Conservation (phyloP, 306 rosid species). For the Dalbergia cochinchinensis region DNA sequence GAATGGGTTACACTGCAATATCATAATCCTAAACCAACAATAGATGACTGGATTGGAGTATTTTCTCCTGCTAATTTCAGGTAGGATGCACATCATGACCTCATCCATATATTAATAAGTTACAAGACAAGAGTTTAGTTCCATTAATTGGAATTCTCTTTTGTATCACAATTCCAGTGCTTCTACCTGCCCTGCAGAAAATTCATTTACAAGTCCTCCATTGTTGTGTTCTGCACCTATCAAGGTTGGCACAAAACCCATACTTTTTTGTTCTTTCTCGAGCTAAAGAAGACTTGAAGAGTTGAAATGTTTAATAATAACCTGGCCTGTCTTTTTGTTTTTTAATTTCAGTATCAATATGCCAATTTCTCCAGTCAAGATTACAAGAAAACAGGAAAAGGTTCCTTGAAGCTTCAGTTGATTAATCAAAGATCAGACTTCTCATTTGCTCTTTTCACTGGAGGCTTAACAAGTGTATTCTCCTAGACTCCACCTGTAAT, state of each 20-base stretch:
- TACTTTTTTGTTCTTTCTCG: not conserved
- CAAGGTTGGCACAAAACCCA: slow-evolving; percentile 62
- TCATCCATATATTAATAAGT: slow-evolving; percentile 13
- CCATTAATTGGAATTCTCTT: slow-evolving; percentile 38
- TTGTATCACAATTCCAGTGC: slow-evolving; percentile 62
- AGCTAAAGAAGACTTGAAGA: slow-evolving; percentile 20
- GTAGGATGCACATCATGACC: slow-evolving; percentile 49
- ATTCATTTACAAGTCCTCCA: slow-evolving; percentile 57
- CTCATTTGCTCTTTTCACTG: slow-evolving; percentile 82
- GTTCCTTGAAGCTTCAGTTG: slow-evolving; percentile 78
- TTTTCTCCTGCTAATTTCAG: slow-evolving; percentile 94
- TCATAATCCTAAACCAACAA: slow-evolving; percentile 68
- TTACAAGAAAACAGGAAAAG: slow-evolving; percentile 74
- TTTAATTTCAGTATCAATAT: slow-evolving; percentile 76
- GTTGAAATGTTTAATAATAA: slow-evolving; percentile 21
- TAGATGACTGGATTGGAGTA: slow-evolving; percentile 89
- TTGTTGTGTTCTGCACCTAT: slow-evolving; percentile 83
- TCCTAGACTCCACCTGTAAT: slow-evolving; percentile 11
- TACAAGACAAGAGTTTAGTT: slow-evolving; percentile 26
- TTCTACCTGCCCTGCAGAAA: slow-evolving; percentile 74
- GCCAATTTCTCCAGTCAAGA: slow-evolving; percentile 74
- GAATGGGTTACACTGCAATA: slow-evolving; percentile 74
- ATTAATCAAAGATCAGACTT: slow-evolving; percentile 95
- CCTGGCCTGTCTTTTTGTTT: not conserved
- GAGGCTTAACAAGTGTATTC: slow-evolving; percentile 76